A percentile compares a stretch with the other conserved stretches of the same genome.
Conservation (phyloP, 768 basidiomycete species). For the Tulasnella sp. region DNA sequence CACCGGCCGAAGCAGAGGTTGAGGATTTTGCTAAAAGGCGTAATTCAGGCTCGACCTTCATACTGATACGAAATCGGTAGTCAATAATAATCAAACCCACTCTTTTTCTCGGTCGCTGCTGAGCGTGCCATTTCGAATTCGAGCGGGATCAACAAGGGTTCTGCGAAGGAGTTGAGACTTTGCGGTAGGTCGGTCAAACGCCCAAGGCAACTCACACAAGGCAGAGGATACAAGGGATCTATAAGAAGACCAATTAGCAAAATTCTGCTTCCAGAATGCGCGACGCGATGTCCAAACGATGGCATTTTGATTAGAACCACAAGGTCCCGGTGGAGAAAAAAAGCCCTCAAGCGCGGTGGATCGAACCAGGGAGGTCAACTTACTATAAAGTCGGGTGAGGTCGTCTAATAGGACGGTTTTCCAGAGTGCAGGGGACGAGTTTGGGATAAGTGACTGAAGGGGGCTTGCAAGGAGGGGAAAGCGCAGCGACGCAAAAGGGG, state of each 20-base stretch:
- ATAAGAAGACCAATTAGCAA: too few species aligned
- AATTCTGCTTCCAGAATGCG: neutral
- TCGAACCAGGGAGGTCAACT: neutral
- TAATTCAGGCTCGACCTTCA: neutral
- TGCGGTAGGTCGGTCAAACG: too few species aligned
- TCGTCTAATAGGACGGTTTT: neutral
- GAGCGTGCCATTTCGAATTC: too few species aligned
- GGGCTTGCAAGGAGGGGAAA: slow-evolving; percentile 1
- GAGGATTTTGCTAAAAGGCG: slow-evolving; percentile 9
- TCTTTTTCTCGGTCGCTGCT: slow-evolving; percentile 13
- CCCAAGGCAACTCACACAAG: too few species aligned
- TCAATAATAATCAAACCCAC: neutral
- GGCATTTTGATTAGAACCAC: neutral
- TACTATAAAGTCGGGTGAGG: neutral
- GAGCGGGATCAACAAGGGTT: too few species aligned
- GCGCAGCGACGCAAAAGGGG: neutral
- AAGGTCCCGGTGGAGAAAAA: neutral
- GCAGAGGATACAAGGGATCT: too few species aligned
- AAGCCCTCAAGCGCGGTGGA: neutral
- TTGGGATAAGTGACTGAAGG: slow-evolving; percentile 4
- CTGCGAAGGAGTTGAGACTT: too few species aligned
- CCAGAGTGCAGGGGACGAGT: neutral
- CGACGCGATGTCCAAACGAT: neutral
- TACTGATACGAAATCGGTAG: neutral
- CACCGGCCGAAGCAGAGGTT: slow-evolving; percentile 8